Base-by-base conservation (phyloP, 345 rosid species). In the Camelina hispida region DNA sequence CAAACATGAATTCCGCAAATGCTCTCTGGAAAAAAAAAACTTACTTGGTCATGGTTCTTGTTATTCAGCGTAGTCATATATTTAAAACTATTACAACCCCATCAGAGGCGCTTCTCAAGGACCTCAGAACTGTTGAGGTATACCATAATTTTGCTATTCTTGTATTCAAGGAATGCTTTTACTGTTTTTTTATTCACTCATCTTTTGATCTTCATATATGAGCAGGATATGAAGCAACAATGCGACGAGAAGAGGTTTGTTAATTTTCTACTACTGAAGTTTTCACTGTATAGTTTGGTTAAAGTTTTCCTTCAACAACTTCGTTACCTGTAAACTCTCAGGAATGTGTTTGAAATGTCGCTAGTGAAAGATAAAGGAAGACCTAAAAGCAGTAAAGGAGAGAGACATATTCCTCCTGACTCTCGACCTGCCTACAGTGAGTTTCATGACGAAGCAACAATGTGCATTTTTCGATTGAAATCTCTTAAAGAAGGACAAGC, bases 191-290 rank as follows among this genome's bases (percentile, higher is more conserved):
- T 53, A 7, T 47, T 44, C 9, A 23, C 58, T 66, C 10, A 65
- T 38, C 25, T 7, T 42, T 72, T 71, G 66, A 55, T 74, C 42
- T 71, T 81, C 62, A 54, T 2, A 52, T 14, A 58, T 60, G 42
- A 83, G 75, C 91, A 96, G 99, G 98, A 96, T 79, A 96, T 96
- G 99, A 96, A 93, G 85, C 87, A 87, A 66, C 99, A 91, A 72
- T 96, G 99, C 22, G 95, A 96, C 55, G 98, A 87, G 72, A 96
- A 96, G 86, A 89, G 97, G 99, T 93, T 60, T 32, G 76, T 75
- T 59, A 40, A 7, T 53, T 74, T 73, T 68, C 44, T 42, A 55
- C 54, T 37, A 15, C 42, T 55, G 23, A 48, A 22, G 46, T 23
- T 64, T 38, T 62, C 50, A 48, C 54, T 70, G 22, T 80, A 51